A percentile compares a stretch with the other conserved stretches of the same genome.
Evolutionary conservation across 192 early-diverging fungal genomes (phyloP).

Genomic region (Entrophospora sp.): DNA sequence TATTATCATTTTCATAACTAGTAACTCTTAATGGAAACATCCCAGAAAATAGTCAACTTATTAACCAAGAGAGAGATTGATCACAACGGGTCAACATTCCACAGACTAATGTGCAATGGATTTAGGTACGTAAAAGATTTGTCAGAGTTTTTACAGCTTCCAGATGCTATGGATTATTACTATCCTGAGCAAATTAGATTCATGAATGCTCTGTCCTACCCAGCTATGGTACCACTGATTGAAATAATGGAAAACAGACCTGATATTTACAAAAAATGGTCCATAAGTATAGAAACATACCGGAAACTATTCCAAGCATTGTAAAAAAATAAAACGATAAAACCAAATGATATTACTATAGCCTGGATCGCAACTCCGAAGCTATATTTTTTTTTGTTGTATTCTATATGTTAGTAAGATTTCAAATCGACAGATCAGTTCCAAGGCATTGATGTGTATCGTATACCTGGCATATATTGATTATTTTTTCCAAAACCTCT

Average conservation of each 20-base stretch:
- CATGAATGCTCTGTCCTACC: not conserved
- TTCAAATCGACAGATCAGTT: too few species aligned
- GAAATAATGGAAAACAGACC: slow-evolving; percentile 11
- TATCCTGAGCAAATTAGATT: not conserved
- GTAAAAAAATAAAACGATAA: not conserved
- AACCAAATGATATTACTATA: too few species aligned
- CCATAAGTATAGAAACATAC: slow-evolving; percentile 10
- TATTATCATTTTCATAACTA: slow-evolving; percentile 12
- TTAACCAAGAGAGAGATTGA: slow-evolving; percentile 3
- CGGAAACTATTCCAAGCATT: slow-evolving; percentile 5
- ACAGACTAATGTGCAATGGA: slow-evolving; percentile 6
- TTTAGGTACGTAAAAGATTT: slow-evolving; percentile 8
- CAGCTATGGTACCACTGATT: not conserved
- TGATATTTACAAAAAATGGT: slow-evolving; percentile 8
- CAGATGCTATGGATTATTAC: not conserved
- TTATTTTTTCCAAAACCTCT: too few species aligned
- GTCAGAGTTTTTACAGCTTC: not conserved
- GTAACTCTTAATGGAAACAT: not conserved
- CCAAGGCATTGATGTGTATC: too few species aligned
- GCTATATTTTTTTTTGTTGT: too few species aligned
- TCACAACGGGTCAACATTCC: not conserved
- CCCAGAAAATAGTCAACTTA: not conserved
- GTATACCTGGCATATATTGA: too few species aligned
- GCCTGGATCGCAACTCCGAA: too few species aligned
- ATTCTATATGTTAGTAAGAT: too few species aligned